Evolutionary conservation across 2,329 filamentous ascomycete species (phyloP).

Genomic region (Pestalotiopsis fici): DNA sequence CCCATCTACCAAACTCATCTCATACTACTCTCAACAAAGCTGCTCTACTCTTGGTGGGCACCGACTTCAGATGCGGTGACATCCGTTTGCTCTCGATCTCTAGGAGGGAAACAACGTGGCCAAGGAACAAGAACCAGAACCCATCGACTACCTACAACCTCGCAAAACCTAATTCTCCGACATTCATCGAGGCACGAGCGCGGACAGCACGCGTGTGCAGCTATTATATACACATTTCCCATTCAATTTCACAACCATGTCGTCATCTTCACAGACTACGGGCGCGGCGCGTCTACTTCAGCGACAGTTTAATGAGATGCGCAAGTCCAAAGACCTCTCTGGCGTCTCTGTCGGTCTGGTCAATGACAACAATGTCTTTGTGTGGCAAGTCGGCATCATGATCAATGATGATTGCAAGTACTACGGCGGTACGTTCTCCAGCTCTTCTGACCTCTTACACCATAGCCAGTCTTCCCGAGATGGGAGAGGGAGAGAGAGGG

Average conservation of each 20-base stretch:
- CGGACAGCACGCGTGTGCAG: not conserved
- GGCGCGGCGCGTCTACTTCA: slow-evolving; percentile 74
- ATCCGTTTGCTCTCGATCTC: not conserved
- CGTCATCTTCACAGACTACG: slow-evolving; percentile 44
- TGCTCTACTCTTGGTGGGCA: not conserved
- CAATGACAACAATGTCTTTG: slow-evolving; percentile 83
- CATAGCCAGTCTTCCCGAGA: no score
- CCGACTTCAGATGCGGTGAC: not conserved
- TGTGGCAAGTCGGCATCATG: slow-evolving; percentile 99
- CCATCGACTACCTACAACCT: not conserved
- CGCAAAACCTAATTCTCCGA: not conserved
- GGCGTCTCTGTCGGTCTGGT: slow-evolving; percentile 92
- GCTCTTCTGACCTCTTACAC: no score
- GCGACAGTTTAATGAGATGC: slow-evolving; percentile 92
- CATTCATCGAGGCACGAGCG: not conserved
- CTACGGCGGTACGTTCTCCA: slow-evolving; percentile 74
- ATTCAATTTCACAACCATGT: slow-evolving; percentile 14
- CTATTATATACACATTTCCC: no score
- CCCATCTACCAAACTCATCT: not conserved
- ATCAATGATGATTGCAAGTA: slow-evolving; percentile 91
- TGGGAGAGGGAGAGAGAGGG: no score
- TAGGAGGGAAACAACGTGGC: not conserved
- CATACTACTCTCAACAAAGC: not conserved
- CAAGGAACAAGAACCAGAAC: not conserved
- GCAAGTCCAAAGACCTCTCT: slow-evolving; percentile 84